Evolutionary conservation across 306 rosid genomes (phyloP).

Genomic region (Trichosanthes truncata): DNA sequence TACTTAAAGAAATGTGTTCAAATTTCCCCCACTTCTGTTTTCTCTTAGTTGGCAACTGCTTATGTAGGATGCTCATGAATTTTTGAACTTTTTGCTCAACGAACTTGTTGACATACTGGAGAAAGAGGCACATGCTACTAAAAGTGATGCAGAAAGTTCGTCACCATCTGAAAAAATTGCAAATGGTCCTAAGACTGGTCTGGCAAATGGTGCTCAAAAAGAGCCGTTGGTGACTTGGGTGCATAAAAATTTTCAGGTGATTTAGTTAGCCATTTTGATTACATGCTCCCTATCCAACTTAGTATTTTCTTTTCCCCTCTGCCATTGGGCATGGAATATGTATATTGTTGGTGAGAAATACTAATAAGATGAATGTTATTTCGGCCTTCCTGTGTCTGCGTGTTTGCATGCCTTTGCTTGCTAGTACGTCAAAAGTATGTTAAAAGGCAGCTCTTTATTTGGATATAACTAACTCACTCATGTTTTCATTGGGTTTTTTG

Average conservation of each 20-base stretch:
- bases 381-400: background rate
- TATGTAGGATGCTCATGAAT: slow-evolving; percentile 93
- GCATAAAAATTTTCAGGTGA: slow-evolving; percentile 97
- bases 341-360: background rate
- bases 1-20: background rate
- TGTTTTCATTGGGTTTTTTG: background rate
- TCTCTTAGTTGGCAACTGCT: slow-evolving; percentile 20
- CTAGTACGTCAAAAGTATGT: background rate
- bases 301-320: background rate
- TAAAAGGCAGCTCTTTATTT: background rate
- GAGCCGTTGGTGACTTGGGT: slow-evolving; percentile 98
- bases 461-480: background rate
- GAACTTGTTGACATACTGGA: slow-evolving; percentile 98
- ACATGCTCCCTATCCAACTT: background rate
- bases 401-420: background rate
- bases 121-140: slow-evolving; percentile 83
- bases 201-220: slow-evolving; percentile 60
- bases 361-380: background rate
- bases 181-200: slow-evolving; percentile 67
- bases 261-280: slow-evolving; percentile 15
- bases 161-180: slow-evolving; percentile 63
- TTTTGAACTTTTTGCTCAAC: slow-evolving; percentile 93
- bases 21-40: background rate
- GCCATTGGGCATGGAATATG: background rate
- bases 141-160: slow-evolving; percentile 59